Evolutionary conservation across 352 stramenopile genomes (phyloP), one percentile per base, ranked within the genome.

Genomic region (Globisporangium orthogonon): DNA sequence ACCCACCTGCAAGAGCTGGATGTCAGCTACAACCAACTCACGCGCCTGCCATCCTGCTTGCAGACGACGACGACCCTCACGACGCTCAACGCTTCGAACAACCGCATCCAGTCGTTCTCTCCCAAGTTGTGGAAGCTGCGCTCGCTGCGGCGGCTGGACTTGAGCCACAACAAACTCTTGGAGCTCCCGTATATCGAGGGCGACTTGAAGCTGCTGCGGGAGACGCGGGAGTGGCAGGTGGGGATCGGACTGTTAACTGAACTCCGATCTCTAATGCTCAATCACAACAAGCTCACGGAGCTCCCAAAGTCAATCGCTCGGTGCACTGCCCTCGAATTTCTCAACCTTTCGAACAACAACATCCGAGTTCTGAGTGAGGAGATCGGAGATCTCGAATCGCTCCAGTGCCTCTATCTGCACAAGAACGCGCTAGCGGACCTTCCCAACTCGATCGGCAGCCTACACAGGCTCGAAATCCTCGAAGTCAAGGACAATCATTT

Each of bases 211-310:
- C 55, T 90, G 15, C 50, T 90, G 56, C 74, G 79, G 43, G 80
- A 90, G 56, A 90, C 77, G 9, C 65, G 76, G 33, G 77, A 87
- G 55, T 90, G 80, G 80, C 75, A 86, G n/a, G 73, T 90, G 7
- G 74, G 77, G 4, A 61, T 90, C 11, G 77, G 80, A 0, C 58
- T 89, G 30, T 61, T 87, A 13, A 60, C 52, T 3, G 52, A 56
- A 2, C 61, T 91, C 2, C 28, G 71, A 33, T 63, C 71, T 17
- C 66, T 91, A 1, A 62, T 76, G 39, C 59, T 91, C 29, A 69
- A 61, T 17, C 67, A 89, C 64, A 91, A 91, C 66, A 52, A 52
- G 7, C 70, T 91, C 9, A 46, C 60, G 0, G 39, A 65, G 44
- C 61, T 71, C 3, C 78, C 78, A 0, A 74, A 66, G 31, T 88